Evolutionary conservation across 495 filamentous ascomycete genomes (phyloP).

Genomic region (Penicillium argentinense): DNA sequence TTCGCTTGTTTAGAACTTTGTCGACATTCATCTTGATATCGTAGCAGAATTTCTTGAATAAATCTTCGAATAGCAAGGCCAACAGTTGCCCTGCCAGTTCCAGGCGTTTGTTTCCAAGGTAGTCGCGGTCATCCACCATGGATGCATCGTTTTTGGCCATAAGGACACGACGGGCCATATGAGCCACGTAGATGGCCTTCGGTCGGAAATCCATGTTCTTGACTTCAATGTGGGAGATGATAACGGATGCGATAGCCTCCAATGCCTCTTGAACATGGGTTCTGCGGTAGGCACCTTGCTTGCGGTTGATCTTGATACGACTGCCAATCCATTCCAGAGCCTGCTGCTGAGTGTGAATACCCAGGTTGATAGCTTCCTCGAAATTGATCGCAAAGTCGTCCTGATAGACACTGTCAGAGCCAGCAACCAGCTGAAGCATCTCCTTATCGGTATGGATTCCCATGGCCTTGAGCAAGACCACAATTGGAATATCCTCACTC

Average conservation of each 20-base stretch:
- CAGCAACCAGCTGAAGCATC: constrained; percentile 83
- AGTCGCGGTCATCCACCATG: constrained; percentile 93
- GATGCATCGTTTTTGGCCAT: constrained; percentile 88
- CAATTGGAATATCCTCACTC: constrained; percentile 87
- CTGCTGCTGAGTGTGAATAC: constrained; percentile 88
- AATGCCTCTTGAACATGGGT: constrained; percentile 84
- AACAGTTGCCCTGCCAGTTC: constrained; percentile 93
- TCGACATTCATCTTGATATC: constrained; percentile 89
- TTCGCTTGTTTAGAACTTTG: constrained; percentile 87
- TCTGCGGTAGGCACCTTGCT: constrained; percentile 54
- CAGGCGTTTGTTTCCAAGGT: constrained; percentile 94
- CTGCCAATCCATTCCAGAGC: constrained; percentile 87
- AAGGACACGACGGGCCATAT: constrained; percentile 91
- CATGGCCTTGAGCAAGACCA: constrained; percentile 88
- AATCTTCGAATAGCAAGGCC: constrained; percentile 93
- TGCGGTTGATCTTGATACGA: constrained; percentile 79
- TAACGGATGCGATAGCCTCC: constrained; percentile 85
- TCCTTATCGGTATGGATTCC: constrained; percentile 92
- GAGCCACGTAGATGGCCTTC: constrained; percentile 91
- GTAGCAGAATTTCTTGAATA: constrained; percentile 91
- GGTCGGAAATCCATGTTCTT: constrained; percentile 86
- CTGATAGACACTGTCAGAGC: constrained; percentile 80
- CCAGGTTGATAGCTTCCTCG: constrained; percentile 79
- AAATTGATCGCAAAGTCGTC: constrained; percentile 94
- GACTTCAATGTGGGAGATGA: constrained; percentile 92